Percentiles rank a stretch among this genome's conserved stretches.
phyloP scores from a whole-genome alignment of 352 stramenopile species.

The Blastocystis sp. region DNA sequence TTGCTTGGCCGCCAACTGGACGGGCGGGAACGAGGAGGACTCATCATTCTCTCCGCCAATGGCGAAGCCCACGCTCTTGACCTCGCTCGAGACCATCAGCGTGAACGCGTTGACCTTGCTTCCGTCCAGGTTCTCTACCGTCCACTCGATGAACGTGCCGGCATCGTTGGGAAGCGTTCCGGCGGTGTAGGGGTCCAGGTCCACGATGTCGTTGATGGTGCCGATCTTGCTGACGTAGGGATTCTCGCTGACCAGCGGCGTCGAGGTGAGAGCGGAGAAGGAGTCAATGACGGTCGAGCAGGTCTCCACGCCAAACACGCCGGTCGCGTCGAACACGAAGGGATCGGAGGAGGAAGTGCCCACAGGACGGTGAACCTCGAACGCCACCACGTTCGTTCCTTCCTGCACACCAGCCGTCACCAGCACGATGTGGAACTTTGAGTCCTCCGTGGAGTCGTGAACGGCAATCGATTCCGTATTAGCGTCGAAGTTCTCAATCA shows the following conservation, averaged over 20 bases:
- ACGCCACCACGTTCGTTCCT: not conserved
- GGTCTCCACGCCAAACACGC: constrained; percentile 2
- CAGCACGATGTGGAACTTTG: not conserved
- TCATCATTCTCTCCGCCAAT: not conserved
- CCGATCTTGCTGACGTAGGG: too few relatives aligned
- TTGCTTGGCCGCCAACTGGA: not conserved
- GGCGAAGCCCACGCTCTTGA: not conserved
- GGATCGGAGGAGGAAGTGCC: not conserved
- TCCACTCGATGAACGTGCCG: not conserved
- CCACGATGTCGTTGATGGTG: not conserved
- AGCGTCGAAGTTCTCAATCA: not conserved
- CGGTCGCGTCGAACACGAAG: not conserved
- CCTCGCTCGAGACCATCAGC: not conserved
- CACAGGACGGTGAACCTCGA: not conserved
- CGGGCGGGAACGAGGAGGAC: too few relatives aligned
- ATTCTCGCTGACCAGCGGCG: not conserved
- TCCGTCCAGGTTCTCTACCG: not conserved
- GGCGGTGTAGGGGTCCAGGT: not conserved
- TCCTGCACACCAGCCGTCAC: not conserved
- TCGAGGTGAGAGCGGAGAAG: not conserved
- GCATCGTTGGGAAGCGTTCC: not conserved
- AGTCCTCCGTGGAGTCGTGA: not conserved
- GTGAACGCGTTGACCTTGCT: not conserved
- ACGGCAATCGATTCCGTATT: not conserved
- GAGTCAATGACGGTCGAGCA: not conserved